Evolutionary conservation across 2,329 filamentous ascomycete species (phyloP), one percentile per base, ranked within the genome.

Genomic region (Paraphoma chrysanthemicola): DNA sequence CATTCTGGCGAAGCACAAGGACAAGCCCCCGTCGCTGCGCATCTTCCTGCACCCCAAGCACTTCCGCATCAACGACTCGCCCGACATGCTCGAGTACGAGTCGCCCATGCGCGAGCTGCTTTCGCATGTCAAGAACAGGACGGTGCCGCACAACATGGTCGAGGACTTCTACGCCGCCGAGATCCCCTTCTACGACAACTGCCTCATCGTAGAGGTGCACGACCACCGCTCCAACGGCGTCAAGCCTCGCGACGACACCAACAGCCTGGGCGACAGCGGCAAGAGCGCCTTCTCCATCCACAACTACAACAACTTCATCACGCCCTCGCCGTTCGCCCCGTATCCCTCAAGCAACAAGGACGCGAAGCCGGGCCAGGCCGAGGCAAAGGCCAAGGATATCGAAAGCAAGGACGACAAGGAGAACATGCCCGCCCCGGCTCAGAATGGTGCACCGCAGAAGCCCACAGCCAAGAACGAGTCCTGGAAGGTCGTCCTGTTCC

Each of bases 151-250:
- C 76, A 93, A 97, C 66, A 87, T 98, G 73, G 80, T 98, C 10
- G 87, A 90, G 46, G 90, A 94, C 64, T 86, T 99, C 52, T 83
- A 88, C 29, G 83, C 87, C 46, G 82, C 83, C 16, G 87, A 88
- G 17, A 90, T 97, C 12, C 83, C 85, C 9, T 98, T 97, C 73
- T 99, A 98, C 74, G 93, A 98, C 76, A 83, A 86, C 31, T 97
- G 94, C 71, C 84, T 99, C 54, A 98, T 99, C 65, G 93, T 99
- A 36, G 90, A 96, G 75, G 82, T 98, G n/a, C 86, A 96, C 69
- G 92, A 98, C 73, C 91, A 97, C 79, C 91, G 90, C 69, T 87
- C 89, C 81, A 42, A 83, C 83, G 45, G 83, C 84, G 59, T 80
- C 84, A 64, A 92, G 63, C 74, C 80, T 9, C 71, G 87, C 85